phyloP scores from a whole-genome alignment of 306 rosid genomes.

The Ceratonia siliqua region DNA sequence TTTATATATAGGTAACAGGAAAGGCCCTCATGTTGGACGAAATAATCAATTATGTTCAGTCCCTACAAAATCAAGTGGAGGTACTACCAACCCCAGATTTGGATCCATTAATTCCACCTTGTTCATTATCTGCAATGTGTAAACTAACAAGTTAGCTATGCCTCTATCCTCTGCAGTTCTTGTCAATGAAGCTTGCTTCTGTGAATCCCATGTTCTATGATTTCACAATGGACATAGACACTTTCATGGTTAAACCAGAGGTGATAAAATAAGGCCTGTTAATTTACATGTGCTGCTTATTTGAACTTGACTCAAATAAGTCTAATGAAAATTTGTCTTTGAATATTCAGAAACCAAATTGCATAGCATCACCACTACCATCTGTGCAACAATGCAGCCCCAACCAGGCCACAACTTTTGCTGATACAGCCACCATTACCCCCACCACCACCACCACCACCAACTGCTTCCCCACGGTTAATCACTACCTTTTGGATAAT shows the following conservation, averaged over 20 bases:
- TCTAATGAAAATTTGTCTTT: constrained; percentile 22
- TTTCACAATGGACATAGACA: constrained; percentile 65
- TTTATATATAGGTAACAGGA: constrained; percentile 70
- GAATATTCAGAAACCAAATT: constrained; percentile 47
- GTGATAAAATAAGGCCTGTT: constrained; percentile 33
- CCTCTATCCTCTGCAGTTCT: constrained; percentile 56
- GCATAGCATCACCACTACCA: constrained; percentile 44
- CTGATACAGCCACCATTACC: constrained; percentile 44
- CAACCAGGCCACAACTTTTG: constrained; percentile 48
- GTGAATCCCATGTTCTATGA: constrained; percentile 68
- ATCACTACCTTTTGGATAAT: constrained; percentile 45
- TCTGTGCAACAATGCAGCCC: constrained; percentile 51
- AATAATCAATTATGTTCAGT: constrained; percentile 98
- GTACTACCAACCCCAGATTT: no score
- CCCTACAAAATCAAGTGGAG: constrained; percentile 98
- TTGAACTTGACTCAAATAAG: neutral
- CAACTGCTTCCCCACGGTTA: constrained; percentile 32
- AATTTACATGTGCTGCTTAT: constrained; percentile 1
- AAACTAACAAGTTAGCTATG: neutral
- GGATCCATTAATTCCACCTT: neutral
- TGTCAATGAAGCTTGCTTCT: constrained; percentile 90
- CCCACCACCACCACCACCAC: neutral
- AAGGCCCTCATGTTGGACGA: constrained; percentile 98
- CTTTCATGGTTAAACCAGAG: constrained; percentile 60
- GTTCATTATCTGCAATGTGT: neutral